phyloP scores from a whole-genome alignment of 2,329 filamentous ascomycete genomes.

The Rhinocladiella similis region DNA sequence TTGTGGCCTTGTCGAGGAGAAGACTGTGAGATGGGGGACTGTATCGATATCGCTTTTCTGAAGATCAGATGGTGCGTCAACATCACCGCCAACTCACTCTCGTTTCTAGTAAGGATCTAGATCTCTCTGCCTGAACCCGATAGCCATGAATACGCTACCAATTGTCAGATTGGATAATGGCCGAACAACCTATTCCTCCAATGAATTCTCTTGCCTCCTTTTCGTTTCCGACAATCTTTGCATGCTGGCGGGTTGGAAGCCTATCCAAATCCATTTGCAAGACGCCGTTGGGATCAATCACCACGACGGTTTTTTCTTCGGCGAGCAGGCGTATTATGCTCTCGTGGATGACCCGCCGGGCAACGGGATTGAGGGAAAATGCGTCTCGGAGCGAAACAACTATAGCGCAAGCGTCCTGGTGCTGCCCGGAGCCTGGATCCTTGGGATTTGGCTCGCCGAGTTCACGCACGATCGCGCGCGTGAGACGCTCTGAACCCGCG shows the following conservation, averaged over 20 bases:
- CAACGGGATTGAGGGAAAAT: constrained; percentile 17
- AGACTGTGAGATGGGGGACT: no score
- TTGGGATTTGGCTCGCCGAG: constrained; percentile 19
- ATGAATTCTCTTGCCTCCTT: constrained; percentile 18
- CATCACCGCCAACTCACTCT: no score
- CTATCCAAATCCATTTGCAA: constrained; percentile 16
- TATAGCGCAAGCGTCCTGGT: constrained; percentile 18
- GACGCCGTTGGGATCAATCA: constrained; percentile 18
- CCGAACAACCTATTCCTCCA: constrained; percentile 17
- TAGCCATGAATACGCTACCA: constrained; percentile 15
- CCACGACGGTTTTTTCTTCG: constrained; percentile 14
- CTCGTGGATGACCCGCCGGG: constrained; percentile 15
- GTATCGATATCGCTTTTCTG: no score
- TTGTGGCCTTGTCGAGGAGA: no score
- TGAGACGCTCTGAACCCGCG: constrained; percentile 17
- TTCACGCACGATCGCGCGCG: constrained; percentile 18
- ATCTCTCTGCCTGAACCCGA: constrained; percentile 2
- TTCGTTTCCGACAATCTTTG: constrained; percentile 16
- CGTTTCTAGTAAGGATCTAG: neutral
- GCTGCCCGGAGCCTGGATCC: constrained; percentile 14
- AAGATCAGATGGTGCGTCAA: no score
- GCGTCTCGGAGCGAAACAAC: constrained; percentile 16
- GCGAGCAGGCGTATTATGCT: constrained; percentile 16
- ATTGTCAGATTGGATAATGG: constrained; percentile 15
- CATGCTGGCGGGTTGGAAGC: constrained; percentile 10